A percentile compares a stretch with the other conserved stretches of the same genome.
These are phyloP conservation scores for Epichloe baconii DNA, from an alignment of 2,329 filamentous ascomycete genomes.

Conservation along the genomic window DNA sequence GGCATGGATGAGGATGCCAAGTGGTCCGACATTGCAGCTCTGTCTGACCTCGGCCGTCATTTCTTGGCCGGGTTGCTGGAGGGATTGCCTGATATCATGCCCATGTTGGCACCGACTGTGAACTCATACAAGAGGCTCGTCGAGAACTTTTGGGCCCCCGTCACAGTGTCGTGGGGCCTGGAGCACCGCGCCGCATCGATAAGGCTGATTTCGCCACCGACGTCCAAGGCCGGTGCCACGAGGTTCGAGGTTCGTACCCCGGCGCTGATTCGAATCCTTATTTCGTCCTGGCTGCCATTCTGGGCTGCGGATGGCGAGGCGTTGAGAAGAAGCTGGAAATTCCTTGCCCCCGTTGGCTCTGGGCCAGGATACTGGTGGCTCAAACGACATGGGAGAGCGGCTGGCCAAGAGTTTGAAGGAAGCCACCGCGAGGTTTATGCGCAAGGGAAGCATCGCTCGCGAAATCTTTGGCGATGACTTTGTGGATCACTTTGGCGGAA, in stretches of 20 bases:
- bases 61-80: slow-evolving; percentile 86
- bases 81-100: slow-evolving; percentile 91
- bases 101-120: slow-evolving; percentile 80
- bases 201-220: slow-evolving; percentile 78
- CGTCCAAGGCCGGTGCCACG: slow-evolving; percentile 70
- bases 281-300: slow-evolving; percentile 72
- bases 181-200: slow-evolving; percentile 91
- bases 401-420: slow-evolving; percentile 78
- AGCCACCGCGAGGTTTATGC: slow-evolving; percentile 66
- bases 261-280: slow-evolving; percentile 91
- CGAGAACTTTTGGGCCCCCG: slow-evolving; percentile 98
- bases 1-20: slow-evolving; percentile 55
- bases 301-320: slow-evolving; percentile 81
- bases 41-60: slow-evolving; percentile 81
- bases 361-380: slow-evolving; percentile 67
- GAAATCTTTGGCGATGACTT: slow-evolving; percentile 92
- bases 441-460: slow-evolving; percentile 71
- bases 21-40: slow-evolving; percentile 61
- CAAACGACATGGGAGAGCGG: slow-evolving; percentile 56
- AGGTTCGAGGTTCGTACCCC: slow-evolving; percentile 83
- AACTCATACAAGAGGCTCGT: slow-evolving; percentile 98
- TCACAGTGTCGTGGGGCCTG: slow-evolving; percentile 92
- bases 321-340: slow-evolving; percentile 87
- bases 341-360: slow-evolving; percentile 71
- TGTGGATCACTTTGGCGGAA: slow-evolving; percentile 89